Evolutionary conservation across 1,284 basidiomycete genomes (phyloP), one percentile per base, ranked within the genome.

Genomic region (Wallemia ichthyophaga): DNA sequence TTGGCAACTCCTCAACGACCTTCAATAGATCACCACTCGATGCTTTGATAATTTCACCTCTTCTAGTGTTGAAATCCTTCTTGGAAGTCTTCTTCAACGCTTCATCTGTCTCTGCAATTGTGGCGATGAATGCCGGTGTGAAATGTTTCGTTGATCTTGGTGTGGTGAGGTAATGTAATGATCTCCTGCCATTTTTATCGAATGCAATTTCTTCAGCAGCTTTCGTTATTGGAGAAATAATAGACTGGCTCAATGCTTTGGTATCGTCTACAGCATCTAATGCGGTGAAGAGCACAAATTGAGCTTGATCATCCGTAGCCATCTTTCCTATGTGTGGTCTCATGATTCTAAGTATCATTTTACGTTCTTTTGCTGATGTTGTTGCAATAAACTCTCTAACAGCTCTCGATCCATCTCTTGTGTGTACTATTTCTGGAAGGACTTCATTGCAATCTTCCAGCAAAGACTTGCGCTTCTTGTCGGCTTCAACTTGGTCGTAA

Each of bases 251-350:
- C 56, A 83, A 77, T 56, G 88, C 75, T 72, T 88, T 89, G 1
- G 86, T 89, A 67, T 89, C 86, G 64, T 91, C 87, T 59, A 85
- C 81, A 55, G 83, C 76, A 67, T 91, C 86, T 19, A 89, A 73
- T 1, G 83, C 83, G 0, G 85, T 85, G 69, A 89, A 89, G 1
- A 92, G 71, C 1, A 89, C 85, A 26, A 84, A 72, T 66, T 89
- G 85, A 0, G 86, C 86, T 63, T 89, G 84, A 57, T 84, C 84
- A 64, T 88, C 83, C 56, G 76, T 74, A 65, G 81, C 83, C 75
- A 91, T 85, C 5, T 81, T 80, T 66, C 82, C 81, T 23, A 88
- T 73, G 65, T 91, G 85, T 1, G 85, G 84, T 64, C 86, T 85
- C 59, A 91, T 73, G 1, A 78, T 75, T 71, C 88, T 88, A 58